phyloP scores from a whole-genome alignment of 2,329 filamentous ascomycete species.

The Fusarium buxicola region DNA sequence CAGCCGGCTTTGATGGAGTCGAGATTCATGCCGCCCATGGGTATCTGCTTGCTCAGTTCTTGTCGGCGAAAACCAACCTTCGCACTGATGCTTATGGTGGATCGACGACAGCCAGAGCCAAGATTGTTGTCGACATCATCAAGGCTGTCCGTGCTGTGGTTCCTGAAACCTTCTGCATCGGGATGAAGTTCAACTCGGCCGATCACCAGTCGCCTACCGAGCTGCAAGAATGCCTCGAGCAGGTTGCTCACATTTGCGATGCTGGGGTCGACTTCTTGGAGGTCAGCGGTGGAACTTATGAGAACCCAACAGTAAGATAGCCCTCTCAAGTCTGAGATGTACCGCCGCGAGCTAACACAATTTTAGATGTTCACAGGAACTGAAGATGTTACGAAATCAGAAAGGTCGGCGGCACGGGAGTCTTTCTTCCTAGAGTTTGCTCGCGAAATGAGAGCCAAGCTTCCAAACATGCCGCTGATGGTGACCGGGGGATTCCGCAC shows the following conservation, averaged over 20 bases:
- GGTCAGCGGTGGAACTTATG: conserved; percentile 72
- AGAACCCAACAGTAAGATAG: conserved; percentile 59
- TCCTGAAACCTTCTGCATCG: conserved; percentile 59
- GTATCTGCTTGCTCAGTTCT: conserved; percentile 68
- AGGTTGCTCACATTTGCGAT: conserved; percentile 62
- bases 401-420: conserved; percentile 66
- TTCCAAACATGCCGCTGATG: conserved; percentile 61
- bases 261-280: conserved; percentile 74
- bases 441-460: conserved; percentile 58
- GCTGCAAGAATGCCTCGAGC: conserved; percentile 66
- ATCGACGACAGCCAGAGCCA: conserved; percentile 58
- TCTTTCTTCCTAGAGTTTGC: conserved; percentile 78
- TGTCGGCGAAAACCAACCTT: conserved; percentile 61
- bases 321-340: conserved; percentile 4
- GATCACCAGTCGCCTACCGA: conserved; percentile 61
- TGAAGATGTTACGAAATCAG: conserved; percentile 7
- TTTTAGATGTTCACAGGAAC: conserved; percentile 51
- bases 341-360: background rate
- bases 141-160: conserved; percentile 55
- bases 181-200: conserved; percentile 67
- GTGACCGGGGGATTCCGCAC: conserved; percentile 74
- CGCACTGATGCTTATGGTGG: conserved; percentile 69
- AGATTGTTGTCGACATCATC: conserved; percentile 64
- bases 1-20: conserved; percentile 60
- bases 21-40: conserved; percentile 66